Percentiles rank a stretch among this genome's conserved stretches.
These are phyloP conservation scores for Ehretia macrophylla DNA, from an alignment of 257 asterid genomes.

Conservation along the genomic window DNA sequence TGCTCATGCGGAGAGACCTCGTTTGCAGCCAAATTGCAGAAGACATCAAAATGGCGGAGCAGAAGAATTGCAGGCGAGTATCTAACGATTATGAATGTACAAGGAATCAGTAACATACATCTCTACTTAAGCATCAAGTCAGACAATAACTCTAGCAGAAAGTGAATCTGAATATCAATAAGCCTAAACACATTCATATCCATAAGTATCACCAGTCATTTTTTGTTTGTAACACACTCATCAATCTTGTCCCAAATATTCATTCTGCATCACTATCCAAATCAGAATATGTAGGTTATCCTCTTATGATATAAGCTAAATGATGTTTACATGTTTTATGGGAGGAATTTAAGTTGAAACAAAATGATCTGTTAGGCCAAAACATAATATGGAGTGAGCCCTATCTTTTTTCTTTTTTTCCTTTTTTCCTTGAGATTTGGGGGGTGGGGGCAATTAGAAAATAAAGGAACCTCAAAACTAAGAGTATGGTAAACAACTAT, in stretches of 20 bases:
- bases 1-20: conserved; percentile 83
- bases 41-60: conserved; percentile 91
- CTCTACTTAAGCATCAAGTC: background rate
- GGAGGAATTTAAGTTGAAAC: too few species aligned
- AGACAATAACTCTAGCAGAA: background rate
- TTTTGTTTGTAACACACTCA: background rate
- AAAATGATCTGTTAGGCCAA: too few species aligned
- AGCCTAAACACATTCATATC: background rate
- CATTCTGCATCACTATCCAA: too few species aligned
- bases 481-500: too few species aligned
- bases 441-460: too few species aligned
- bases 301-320: too few species aligned
- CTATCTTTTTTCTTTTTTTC: too few species aligned
- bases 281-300: too few species aligned
- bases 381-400: too few species aligned
- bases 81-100: conserved; percentile 29
- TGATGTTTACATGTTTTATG: too few species aligned
- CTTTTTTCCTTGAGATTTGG: too few species aligned
- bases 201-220: background rate
- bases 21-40: conserved; percentile 56
- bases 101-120: background rate
- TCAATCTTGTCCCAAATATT: background rate
- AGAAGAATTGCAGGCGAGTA: conserved; percentile 84
- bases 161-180: background rate
- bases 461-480: too few species aligned